Evolutionary conservation across 768 basidiomycete genomes (phyloP), one percentile per base, ranked within the genome.

Genomic region (Hygrocybe punicea): DNA sequence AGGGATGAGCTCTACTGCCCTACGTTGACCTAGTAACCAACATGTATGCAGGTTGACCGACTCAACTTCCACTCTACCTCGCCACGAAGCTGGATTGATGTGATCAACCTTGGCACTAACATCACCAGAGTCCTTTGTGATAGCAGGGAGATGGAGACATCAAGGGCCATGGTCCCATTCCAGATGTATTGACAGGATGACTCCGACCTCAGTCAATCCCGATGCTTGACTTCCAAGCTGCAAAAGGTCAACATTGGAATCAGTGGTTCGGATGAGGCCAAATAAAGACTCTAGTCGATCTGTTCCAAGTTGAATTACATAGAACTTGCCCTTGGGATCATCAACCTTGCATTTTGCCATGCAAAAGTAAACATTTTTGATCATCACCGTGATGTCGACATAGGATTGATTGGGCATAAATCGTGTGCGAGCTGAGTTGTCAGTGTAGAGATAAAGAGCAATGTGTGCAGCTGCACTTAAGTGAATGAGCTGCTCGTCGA

Each of bases 281-380:
- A 74, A 77, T 0, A 72, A 48, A 6, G 56, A 59, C 55, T 77
- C 72, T 1, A 75, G 64, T 0, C 70, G 63, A 56, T 78, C 71
- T 0, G 74, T 78, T 17, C 76, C 75, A 2, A 77, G 57, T 0
- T 74, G 63, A 9, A 73, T 71, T 1, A 76, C 35, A 47, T 56
- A 76, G 53, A 78, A 75, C 36, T 63, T 25, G 0, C 63, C 61
- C 45, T 69, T 53, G 0, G 71, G 71, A 52, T 67, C 51, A 48
- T 76, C 67, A 3, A 69, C 58, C 44, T 76, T 74, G 14, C 65
- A 58, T 55, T 76, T 78, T 1, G 69, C 73, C 13, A 76, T 65
- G 50, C 74, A 76, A 47, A 75, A 75, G 44, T 58, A 74, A 0
- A 56, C 65, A 54, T 76, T 76, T 60, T 75, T 77, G 52, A 76